These are phyloP conservation scores for Emericellopsis terricola DNA, from an alignment of 495 filamentous ascomycete species.

Conservation along the genomic window DNA sequence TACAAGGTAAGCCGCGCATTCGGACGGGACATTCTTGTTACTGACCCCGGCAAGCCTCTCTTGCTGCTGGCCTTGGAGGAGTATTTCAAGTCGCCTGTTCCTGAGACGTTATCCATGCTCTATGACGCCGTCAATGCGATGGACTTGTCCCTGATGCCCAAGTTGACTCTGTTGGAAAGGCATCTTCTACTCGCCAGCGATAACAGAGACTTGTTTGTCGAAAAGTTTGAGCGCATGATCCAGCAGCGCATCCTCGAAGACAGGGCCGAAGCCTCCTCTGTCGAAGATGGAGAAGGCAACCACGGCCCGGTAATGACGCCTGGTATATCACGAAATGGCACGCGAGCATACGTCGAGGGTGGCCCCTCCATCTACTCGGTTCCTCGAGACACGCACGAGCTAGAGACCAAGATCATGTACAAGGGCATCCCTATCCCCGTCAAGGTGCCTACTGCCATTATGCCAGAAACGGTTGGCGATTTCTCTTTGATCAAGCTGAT, in stretches of 20 bases:
- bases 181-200: slow-evolving; percentile 79
- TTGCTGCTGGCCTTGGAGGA: slow-evolving; percentile 90
- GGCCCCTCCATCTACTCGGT: slow-evolving; percentile 36
- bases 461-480: slow-evolving; percentile 91
- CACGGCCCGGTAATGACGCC: slow-evolving; percentile 25
- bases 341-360: slow-evolving; percentile 32
- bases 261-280: slow-evolving; percentile 17
- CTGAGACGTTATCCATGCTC: slow-evolving; percentile 74
- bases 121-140: slow-evolving; percentile 90
- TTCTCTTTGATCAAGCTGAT: slow-evolving; percentile 96
- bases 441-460: slow-evolving; percentile 82
- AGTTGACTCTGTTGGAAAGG: slow-evolving; percentile 64
- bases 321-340: slow-evolving; percentile 32
- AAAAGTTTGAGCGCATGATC: slow-evolving; percentile 94
- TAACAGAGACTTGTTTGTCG: slow-evolving; percentile 88
- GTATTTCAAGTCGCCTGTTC: slow-evolving; percentile 85
- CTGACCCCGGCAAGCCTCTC: slow-evolving; percentile 43
- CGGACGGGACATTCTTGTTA: slow-evolving; percentile 86
- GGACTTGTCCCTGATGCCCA: slow-evolving; percentile 90
- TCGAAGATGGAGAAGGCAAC: slow-evolving; percentile 26
- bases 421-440: slow-evolving; percentile 90
- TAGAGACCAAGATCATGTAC: slow-evolving; percentile 86
- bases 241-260: slow-evolving; percentile 41
- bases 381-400: slow-evolving; percentile 91
- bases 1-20: slow-evolving; percentile 69